Percentiles rank a stretch among this genome's conserved stretches.
Evolutionary conservation across 257 asterid species (phyloP).

Genomic region (Solanum okadae): DNA sequence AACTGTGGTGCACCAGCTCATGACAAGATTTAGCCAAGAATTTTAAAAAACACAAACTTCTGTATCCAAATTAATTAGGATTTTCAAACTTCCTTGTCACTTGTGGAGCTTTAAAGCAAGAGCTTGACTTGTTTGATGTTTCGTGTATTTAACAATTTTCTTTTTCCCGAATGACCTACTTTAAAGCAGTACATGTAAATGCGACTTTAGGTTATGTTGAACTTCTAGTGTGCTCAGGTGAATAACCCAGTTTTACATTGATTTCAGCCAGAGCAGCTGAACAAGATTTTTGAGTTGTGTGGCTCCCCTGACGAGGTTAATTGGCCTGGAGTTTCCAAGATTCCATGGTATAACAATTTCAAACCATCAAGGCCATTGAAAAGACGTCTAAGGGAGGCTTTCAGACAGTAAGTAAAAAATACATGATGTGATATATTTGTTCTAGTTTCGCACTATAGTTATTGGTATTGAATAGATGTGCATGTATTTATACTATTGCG

Average conservation of each 20-base stretch:
- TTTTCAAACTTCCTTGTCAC: neutral
- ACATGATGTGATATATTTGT: neutral
- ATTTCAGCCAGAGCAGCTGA: constrained; percentile 90
- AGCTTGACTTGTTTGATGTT: neutral
- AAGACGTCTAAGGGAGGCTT: constrained; percentile 76
- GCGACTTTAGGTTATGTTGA: neutral
- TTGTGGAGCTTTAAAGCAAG: neutral
- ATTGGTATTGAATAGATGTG: neutral
- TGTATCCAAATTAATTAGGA: neutral
- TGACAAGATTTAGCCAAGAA: neutral
- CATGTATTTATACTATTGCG: neutral
- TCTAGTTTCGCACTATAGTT: neutral
- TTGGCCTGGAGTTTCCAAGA: constrained; percentile 99
- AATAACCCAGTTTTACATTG: neutral
- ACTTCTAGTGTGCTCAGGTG: neutral
- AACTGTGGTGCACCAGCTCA: neutral
- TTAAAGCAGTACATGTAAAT: neutral
- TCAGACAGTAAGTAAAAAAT: constrained; percentile 59
- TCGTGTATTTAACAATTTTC: neutral
- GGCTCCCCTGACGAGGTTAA: constrained; percentile 89
- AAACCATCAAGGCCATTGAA: constrained; percentile 84
- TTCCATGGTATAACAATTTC: constrained; percentile 91
- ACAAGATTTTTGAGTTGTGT: constrained; percentile 90
- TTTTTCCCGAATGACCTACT: neutral
- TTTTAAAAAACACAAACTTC: neutral